These are phyloP conservation scores for Colletotrichum sublineola DNA, from an alignment of 2,329 filamentous ascomycete genomes.

Conservation along the genomic window DNA sequence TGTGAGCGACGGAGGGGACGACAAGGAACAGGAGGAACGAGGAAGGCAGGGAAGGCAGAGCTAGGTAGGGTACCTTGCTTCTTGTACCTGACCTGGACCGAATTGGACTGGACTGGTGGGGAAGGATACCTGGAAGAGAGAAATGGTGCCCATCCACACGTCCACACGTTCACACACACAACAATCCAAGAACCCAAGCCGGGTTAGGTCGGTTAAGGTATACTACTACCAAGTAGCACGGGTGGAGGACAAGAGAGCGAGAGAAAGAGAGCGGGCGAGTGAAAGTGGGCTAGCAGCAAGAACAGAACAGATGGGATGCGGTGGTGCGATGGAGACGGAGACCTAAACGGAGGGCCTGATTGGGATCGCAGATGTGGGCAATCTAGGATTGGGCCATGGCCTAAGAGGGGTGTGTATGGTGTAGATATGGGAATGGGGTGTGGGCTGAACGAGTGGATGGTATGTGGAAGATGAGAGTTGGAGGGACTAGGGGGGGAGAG, in stretches of 20 bases:
- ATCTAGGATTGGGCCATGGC: slow-evolving; percentile 23
- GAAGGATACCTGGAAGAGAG: slow-evolving; percentile 8
- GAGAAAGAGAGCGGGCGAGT: slow-evolving; percentile 11
- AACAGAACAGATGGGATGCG: not conserved
- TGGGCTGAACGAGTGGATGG: slow-evolving; percentile 21
- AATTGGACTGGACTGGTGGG: slow-evolving; percentile 11
- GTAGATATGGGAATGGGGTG: slow-evolving; percentile 13
- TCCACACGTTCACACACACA: not conserved
- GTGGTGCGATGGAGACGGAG: slow-evolving; percentile 16
- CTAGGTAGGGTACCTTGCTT: not conserved
- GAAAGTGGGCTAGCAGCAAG: slow-evolving; percentile 14
- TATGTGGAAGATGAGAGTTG: slow-evolving; percentile 22
- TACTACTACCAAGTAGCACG: not conserved
- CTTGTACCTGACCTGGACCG: slow-evolving; percentile 22
- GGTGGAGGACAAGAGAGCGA: slow-evolving; percentile 14
- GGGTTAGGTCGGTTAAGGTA: slow-evolving; percentile 6
- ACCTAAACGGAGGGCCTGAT: slow-evolving; percentile 27
- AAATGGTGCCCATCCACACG: slow-evolving; percentile 1
- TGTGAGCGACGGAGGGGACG: slow-evolving; percentile 3
- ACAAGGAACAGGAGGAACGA: slow-evolving; percentile 1
- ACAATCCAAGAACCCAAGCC: not conserved
- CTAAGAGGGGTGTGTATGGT: too few species aligned
- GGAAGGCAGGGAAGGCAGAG: slow-evolving; percentile 17
- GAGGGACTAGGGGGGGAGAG: not conserved
- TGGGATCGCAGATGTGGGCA: slow-evolving; percentile 25